Conservation (phyloP, 371 early-diverging fungal genomes). For the Apophysomyces ossiformis region DNA sequence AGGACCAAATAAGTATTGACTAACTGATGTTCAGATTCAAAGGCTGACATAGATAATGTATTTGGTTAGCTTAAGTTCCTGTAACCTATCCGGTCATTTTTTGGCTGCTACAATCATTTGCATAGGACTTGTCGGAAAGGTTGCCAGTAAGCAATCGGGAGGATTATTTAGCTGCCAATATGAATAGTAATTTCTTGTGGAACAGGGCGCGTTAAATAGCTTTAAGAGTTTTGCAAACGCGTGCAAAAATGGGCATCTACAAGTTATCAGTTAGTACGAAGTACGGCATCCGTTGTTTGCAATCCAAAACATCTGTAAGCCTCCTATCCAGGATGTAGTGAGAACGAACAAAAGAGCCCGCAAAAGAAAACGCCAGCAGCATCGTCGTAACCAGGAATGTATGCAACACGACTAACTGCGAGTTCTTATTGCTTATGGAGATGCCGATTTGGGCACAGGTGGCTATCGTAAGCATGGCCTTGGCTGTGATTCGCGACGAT, state of each 20-base stretch:
- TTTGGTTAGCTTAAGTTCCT: background rate
- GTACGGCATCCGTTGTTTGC: too few species aligned
- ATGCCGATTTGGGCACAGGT: too few species aligned
- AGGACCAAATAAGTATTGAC: background rate
- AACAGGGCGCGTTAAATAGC: background rate
- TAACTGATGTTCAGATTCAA: background rate
- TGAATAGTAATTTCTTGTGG: background rate
- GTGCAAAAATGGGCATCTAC: background rate
- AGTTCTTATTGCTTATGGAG: too few species aligned
- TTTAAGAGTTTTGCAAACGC: background rate
- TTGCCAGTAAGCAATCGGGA: background rate
- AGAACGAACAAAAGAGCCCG: too few species aligned
- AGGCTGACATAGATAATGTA: background rate
- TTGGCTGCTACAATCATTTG: background rate
- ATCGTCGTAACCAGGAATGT: too few species aligned
- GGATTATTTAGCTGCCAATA: background rate
- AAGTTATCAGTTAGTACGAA: too few species aligned
- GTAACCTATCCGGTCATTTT: background rate
- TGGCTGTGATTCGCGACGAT: background rate
- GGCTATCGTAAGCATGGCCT: background rate
- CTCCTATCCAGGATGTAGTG: too few species aligned
- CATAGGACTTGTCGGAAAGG: background rate
- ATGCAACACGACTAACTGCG: too few species aligned
- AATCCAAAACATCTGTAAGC: too few species aligned
- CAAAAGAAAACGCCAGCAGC: too few species aligned